Base-by-base conservation (phyloP, 192 early-diverging fungal genomes). In the Podila clonocystis region DNA sequence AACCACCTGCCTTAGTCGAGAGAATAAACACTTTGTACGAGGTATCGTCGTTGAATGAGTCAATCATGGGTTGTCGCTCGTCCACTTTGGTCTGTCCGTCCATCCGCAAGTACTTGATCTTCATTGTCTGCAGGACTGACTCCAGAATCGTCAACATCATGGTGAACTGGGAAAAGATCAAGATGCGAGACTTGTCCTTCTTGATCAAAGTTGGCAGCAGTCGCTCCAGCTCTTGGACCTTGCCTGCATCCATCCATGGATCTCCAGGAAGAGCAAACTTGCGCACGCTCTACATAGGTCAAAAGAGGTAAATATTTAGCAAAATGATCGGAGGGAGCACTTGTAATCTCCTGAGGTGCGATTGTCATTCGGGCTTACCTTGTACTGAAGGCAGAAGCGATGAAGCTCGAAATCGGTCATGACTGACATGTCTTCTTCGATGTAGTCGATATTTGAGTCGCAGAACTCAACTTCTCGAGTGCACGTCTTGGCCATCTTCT, bases 331-430 rank as follows among this genome's bases (percentile, higher is more conserved):
- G 41, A 12, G 9, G 20, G 22, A 68, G 11, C 11, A 33, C 7
- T 31, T 58, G n/a, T 26, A 24, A 68, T 33, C 4, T 33, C 5
- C 33, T 13, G 7, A 26, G 31, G 15, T 17, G 8, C 15, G 6
- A 60, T 15, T 60, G 7, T 1, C 26, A 31, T 24, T 9, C 4
- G 0, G 15, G 30, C 67, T 65, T 84, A 91, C 90, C 78, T 77
- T 79, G 67, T 87, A 87, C 49, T 87, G 88, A 11, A 59, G 30
- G 70, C 94, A 95, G 4, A 96, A 67, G 22, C 85, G 74, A 74
- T 95, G 90, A 50, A 97, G 78, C 62, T 96, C 93, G 86, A 95
- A 97, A 73, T 97, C 96, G 34, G 86, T 90, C 91, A 96, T 94
- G 7, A 94, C 85, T 19, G 87, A 74, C 95, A 97, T 94, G 65